Evolutionary conservation across 2,329 filamentous ascomycete species (phyloP), one percentile per base, ranked within the genome.

Genomic region (Ampelomyces quisqualis): DNA sequence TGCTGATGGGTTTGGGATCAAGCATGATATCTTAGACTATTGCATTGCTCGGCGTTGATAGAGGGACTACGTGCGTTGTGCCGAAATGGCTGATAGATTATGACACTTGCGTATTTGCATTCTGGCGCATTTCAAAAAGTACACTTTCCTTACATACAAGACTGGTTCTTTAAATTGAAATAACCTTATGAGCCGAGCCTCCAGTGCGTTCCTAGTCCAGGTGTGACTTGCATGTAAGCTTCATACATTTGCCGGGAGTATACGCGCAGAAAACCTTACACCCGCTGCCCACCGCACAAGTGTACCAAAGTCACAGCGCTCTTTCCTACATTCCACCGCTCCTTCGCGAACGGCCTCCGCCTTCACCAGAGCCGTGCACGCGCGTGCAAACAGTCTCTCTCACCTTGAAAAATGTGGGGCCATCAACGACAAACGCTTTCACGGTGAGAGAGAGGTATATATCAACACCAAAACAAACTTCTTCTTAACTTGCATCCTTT

Each of bases 31-130:
- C 40, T 47, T 52, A 52, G 45, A 52, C 43, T 52, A 41, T 45
- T 44, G 45, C 46, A 49, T 52, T 40, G 45, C 47, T 37, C 13
- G 49, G 49, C 45, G 45, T 52, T 52, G 18, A 23, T 46, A 49
- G 45, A 51, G 34, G 45, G 41, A 18, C 11, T 21, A 13, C 13
- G 27, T 24, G n/a, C 10, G 14, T 17, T 31, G 30, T 10, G 21
- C 18, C 18, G 26, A 31, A 17, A 38, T 13, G 35, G 14, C 26
- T 15, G 37, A 39, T 39, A 39, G 37, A 39, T 39, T 28, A 39
- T 33, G 37, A 39, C 13, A 14, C 18, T 31, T 39, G 13, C 13
- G 15, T 27, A 21, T 22, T 30, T 18, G 35, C 35, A 38, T 24
- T 32, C 15, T n/a, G 18, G 34, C 34, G 26, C 20, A n/a, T 26